Evolutionary conservation across 805 yeast species (phyloP).

Genomic region (Ogataea sp.): DNA sequence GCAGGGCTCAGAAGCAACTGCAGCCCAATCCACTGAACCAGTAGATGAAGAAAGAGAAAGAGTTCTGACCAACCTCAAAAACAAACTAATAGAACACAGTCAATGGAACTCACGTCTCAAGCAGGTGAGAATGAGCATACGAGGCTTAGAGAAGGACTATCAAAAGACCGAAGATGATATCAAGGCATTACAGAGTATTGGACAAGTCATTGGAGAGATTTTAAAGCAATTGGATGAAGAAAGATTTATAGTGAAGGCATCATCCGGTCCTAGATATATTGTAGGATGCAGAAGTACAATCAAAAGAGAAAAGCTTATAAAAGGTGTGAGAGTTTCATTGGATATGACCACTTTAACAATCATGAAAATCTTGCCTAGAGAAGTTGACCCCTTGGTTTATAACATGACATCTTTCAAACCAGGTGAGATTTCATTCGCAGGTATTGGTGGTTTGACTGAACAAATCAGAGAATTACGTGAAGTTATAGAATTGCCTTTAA

Average conservation of each 20-base stretch:
- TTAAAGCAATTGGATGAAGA: slow-evolving; percentile 93
- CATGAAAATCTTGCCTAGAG: slow-evolving; percentile 95
- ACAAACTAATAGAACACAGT: slow-evolving; percentile 84
- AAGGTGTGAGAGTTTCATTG: slow-evolving; percentile 92
- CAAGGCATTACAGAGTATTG: slow-evolving; percentile 93
- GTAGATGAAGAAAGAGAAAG: slow-evolving; percentile 66
- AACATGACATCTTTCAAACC: slow-evolving; percentile 98
- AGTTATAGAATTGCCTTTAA: slow-evolving; percentile 93
- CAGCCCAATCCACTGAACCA: slow-evolving; percentile 20
- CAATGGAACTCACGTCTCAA: slow-evolving; percentile 90
- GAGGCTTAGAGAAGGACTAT: slow-evolving; percentile 74
- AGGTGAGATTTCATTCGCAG: slow-evolving; percentile 91
- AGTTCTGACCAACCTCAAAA: slow-evolving; percentile 72
- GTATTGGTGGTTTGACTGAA: slow-evolving; percentile 93
- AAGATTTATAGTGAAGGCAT: slow-evolving; percentile 90
- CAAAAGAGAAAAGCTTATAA: slow-evolving; percentile 71
- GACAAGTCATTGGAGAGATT: slow-evolving; percentile 95
- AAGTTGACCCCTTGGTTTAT: slow-evolving; percentile 95
- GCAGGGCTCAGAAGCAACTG: slow-evolving; percentile 21
- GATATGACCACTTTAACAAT: slow-evolving; percentile 97
- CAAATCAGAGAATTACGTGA: slow-evolving; percentile 96
- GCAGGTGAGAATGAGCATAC: slow-evolving; percentile 72
- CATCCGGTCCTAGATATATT: slow-evolving; percentile 94
- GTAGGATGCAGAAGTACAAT: slow-evolving; percentile 96
- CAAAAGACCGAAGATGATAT: slow-evolving; percentile 95